A percentile compares a stretch with the other conserved stretches of the same genome.
These are phyloP conservation scores for Rhodotorula sp. DNA, from an alignment of 1,284 basidiomycete species.

Conservation along the genomic window DNA sequence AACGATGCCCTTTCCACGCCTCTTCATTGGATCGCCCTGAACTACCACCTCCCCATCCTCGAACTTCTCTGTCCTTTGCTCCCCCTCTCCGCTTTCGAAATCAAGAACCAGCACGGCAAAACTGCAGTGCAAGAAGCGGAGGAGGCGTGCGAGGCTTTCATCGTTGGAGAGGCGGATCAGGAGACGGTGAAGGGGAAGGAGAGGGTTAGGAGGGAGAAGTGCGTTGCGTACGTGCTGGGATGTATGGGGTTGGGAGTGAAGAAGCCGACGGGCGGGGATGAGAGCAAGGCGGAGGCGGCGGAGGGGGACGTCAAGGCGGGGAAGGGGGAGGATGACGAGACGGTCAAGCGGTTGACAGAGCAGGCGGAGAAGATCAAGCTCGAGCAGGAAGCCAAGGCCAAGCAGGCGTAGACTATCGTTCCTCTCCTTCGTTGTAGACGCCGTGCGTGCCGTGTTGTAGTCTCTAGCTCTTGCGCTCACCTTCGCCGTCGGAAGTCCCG, in stretches of 20 bases:
- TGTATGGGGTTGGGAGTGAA: conserved; percentile 41
- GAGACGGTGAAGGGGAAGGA: conserved; percentile 25
- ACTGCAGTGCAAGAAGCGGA: conserved; percentile 44
- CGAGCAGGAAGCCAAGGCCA: conserved; percentile 20
- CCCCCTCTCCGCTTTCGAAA: conserved; percentile 27
- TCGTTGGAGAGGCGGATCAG: conserved; percentile 28
- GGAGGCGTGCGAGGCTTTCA: conserved; percentile 34
- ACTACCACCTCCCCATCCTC: conserved; percentile 43
- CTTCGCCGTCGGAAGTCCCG: neutral
- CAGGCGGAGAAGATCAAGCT: conserved; percentile 32
- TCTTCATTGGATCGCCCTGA: conserved; percentile 44
- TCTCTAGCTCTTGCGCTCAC: neutral
- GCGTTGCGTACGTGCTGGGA: conserved; percentile 34
- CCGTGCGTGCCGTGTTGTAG: neutral
- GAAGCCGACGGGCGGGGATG: conserved; percentile 26
- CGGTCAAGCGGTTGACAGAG: conserved; percentile 22
- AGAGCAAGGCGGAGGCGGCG: conserved; percentile 18
- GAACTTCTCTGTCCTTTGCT: conserved; percentile 40
- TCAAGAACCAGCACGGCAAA: conserved; percentile 41
- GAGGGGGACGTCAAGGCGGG: neutral
- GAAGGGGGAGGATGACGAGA: neutral
- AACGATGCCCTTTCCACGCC: conserved; percentile 43
- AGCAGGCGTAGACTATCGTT: neutral
- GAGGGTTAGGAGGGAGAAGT: conserved; percentile 35
- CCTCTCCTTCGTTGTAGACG: neutral